Conservation (phyloP, 2,329 filamentous ascomycete genomes). For the Westerdykella aurantiaca region DNA sequence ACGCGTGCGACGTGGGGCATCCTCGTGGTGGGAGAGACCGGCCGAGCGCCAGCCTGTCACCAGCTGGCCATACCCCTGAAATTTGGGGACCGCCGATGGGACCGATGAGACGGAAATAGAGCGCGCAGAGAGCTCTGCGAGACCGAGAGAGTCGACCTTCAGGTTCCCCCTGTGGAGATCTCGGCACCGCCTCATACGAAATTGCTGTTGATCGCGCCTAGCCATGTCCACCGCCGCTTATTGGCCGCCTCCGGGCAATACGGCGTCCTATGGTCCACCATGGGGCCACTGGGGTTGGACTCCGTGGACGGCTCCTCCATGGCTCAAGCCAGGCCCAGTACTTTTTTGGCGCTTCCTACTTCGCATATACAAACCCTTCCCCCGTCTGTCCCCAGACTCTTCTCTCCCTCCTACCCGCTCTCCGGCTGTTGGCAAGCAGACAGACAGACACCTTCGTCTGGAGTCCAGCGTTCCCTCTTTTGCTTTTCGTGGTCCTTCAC, state of each 20-base stretch:
- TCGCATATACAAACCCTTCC: conserved; percentile 1
- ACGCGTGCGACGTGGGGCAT: conserved; percentile 8
- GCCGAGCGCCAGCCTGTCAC: not conserved
- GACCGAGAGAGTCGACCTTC: conserved; percentile 1
- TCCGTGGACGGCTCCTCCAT: conserved; percentile 7
- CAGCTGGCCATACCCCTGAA: not conserved
- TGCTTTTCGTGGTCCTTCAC: conserved; percentile 11
- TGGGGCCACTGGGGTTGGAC: not conserved
- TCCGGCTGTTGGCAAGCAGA: conserved; percentile 15
- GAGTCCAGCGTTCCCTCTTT: conserved; percentile 13
- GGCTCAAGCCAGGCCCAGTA: not conserved
- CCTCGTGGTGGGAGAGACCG: conserved; percentile 9
- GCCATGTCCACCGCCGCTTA: conserved; percentile 8
- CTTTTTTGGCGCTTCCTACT: not conserved
- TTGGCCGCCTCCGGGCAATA: conserved; percentile 10
- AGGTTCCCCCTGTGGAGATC: conserved; percentile 2
- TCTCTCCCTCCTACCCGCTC: conserved; percentile 12
- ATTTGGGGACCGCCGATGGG: not conserved
- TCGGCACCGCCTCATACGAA: conserved; percentile 19
- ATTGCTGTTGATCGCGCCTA: conserved; percentile 23
- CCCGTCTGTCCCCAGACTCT: conserved; percentile 8
- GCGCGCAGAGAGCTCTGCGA: not conserved
- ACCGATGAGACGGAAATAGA: no score
- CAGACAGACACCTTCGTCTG: conserved; percentile 20
- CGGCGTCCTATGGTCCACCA: not conserved